phyloP scores from a whole-genome alignment of 306 rosid genomes.

The Sophora flavescens region DNA sequence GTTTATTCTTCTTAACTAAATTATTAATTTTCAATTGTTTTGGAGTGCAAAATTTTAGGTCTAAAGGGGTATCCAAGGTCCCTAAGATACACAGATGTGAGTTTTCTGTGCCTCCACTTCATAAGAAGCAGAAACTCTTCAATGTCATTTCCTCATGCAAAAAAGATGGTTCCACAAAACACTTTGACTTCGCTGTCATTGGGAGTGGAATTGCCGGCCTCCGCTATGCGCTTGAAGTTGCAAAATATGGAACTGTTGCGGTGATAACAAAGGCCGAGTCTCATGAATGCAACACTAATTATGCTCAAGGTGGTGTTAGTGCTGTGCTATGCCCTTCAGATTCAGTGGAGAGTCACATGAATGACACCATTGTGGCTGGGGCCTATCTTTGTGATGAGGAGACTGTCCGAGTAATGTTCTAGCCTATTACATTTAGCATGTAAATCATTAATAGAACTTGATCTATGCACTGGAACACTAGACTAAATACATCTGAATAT shows the following conservation, averaged over 20 bases:
- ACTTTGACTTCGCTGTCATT: constrained; percentile 82
- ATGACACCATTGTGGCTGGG: constrained; percentile 94
- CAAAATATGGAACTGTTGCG: constrained; percentile 91
- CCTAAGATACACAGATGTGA: constrained; percentile 54
- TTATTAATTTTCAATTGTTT: constrained; percentile 16
- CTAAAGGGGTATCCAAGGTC: constrained; percentile 61
- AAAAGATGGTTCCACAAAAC: constrained; percentile 65
- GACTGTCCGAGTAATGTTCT: constrained; percentile 83
- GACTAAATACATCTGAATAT: background rate
- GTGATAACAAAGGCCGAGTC: constrained; percentile 96
- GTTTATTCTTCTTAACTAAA: constrained; percentile 12
- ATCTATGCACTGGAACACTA: constrained; percentile 17
- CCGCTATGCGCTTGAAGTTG: constrained; percentile 92
- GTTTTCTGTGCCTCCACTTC: constrained; percentile 47
- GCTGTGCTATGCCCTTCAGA: constrained; percentile 91
- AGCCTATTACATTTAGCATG: constrained; percentile 1
- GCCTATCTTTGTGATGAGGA: constrained; percentile 96
- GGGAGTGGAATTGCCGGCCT: constrained; percentile 99
- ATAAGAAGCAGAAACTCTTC: constrained; percentile 51
- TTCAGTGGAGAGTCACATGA: constrained; percentile 95
- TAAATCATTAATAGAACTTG: constrained; percentile 28
- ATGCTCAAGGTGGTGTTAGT: constrained; percentile 99
- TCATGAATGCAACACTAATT: constrained; percentile 96
- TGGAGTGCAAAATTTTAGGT: constrained; percentile 58
- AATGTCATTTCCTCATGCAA: constrained; percentile 62